Percentiles rank a stretch among this genome's conserved stretches.
Evolutionary conservation across 306 rosid species (phyloP).

Genomic region (Datisca glomerata): DNA sequence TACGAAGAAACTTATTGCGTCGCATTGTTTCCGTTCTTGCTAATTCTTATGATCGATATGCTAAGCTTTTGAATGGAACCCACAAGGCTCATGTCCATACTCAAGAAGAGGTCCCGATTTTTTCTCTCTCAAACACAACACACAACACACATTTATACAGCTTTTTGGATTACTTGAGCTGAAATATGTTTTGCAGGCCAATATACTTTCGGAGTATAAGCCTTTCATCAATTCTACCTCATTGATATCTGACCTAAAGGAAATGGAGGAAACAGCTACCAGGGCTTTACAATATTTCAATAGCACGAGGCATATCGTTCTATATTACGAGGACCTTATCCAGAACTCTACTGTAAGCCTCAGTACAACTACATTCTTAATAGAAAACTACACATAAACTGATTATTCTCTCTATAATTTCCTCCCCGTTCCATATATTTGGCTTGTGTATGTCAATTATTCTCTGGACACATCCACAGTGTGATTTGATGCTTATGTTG

Average conservation of each 20-base stretch:
- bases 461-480: too few species aligned
- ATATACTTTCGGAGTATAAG: slow-evolving; percentile 66
- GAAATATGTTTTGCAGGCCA: slow-evolving; percentile 39
- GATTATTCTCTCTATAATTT: too few species aligned
- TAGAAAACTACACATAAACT: too few species aligned
- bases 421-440: too few species aligned
- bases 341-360: slow-evolving; percentile 53
- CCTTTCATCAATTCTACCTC: slow-evolving; percentile 53
- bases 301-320: slow-evolving; percentile 62
- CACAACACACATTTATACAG: too few species aligned
- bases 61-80: slow-evolving; percentile 87
- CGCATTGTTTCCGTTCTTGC: slow-evolving; percentile 79
- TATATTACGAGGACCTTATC: slow-evolving; percentile 78
- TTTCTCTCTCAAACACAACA: too few species aligned
- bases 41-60: slow-evolving; percentile 81
- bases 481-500: too few species aligned
- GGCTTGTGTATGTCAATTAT: too few species aligned
- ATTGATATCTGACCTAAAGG: slow-evolving; percentile 48
- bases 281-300: slow-evolving; percentile 58
- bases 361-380: slow-evolving; percentile 2
- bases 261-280: slow-evolving; percentile 46
- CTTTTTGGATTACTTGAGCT: slow-evolving; percentile 12
- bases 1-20: slow-evolving; percentile 64
- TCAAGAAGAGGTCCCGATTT: slow-evolving; percentile 46
- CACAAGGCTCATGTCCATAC: slow-evolving; percentile 95